These are phyloP conservation scores for Bacterosira constricta DNA, from an alignment of 108 stramenopile species.

Conservation along the genomic window DNA sequence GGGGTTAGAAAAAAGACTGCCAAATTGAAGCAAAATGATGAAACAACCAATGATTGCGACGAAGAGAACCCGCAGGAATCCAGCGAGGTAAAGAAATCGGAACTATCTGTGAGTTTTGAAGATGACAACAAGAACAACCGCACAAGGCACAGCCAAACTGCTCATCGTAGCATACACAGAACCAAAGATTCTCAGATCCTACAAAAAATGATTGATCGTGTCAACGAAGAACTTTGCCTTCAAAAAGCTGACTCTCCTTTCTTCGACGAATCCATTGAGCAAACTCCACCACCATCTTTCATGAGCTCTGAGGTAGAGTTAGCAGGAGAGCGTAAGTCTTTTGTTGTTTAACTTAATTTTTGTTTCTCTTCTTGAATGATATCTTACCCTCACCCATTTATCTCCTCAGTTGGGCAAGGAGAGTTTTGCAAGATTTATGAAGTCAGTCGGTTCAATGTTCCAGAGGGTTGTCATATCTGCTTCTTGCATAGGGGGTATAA, in stretches of 20 bases:
- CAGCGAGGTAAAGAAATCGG: not conserved
- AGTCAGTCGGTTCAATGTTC: conserved; percentile 38
- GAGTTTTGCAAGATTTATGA: conserved; percentile 69
- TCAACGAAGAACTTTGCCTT: conserved; percentile 23
- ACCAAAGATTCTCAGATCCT: conserved; percentile 28
- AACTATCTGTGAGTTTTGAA: too few species aligned
- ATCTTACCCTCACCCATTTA: too few species aligned
- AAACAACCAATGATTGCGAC: not conserved
- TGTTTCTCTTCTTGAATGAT: too few species aligned
- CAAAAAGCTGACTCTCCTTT: conserved; percentile 36
- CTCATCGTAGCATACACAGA: conserved; percentile 5
- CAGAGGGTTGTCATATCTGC: conserved; percentile 47
- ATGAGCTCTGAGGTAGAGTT: conserved; percentile 49
- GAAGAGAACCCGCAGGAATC: conserved; percentile 26
- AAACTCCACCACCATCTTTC: conserved; percentile 23
- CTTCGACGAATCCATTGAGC: conserved; percentile 2
- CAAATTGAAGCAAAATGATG: not conserved
- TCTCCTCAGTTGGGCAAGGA: conserved; percentile 67
- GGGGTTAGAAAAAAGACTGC: not conserved
- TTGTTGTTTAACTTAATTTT: too few species aligned
- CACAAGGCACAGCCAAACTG: not conserved
- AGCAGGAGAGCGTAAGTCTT: too few species aligned
- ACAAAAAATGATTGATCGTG: conserved; percentile 10
- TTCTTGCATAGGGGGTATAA: conserved; percentile 40
- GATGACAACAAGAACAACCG: not conserved